Evolutionary conservation across 2,329 filamentous ascomycete genomes (phyloP).

Genomic region (Fusarium sublunatum): DNA sequence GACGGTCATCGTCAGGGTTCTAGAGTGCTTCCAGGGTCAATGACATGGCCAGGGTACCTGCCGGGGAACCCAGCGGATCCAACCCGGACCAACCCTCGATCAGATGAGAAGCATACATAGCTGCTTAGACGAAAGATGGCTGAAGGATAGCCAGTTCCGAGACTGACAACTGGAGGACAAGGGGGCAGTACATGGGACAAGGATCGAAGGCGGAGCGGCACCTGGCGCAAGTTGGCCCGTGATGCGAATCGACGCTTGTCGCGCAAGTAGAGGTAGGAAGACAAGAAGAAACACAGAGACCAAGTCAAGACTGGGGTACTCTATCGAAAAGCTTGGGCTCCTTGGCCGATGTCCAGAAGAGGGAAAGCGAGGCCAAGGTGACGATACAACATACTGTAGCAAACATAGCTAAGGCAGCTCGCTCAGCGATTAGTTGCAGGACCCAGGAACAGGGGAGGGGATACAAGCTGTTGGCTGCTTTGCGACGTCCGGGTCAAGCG

Average conservation of each 20-base stretch:
- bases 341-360: constrained; percentile 42
- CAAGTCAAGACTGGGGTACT: constrained; percentile 23
- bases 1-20: constrained; percentile 44
- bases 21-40: constrained; percentile 39
- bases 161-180: constrained; percentile 23
- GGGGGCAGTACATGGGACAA: constrained; percentile 19
- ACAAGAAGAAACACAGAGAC: constrained; percentile 23
- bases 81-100: constrained; percentile 32
- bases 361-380: constrained; percentile 26
- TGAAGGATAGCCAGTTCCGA: constrained; percentile 18
- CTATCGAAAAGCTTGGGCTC: constrained; percentile 22
- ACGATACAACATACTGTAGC: constrained; percentile 23
- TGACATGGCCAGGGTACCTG: constrained; percentile 34
- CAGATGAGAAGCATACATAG: constrained; percentile 13
- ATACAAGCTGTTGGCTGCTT: constrained; percentile 23
- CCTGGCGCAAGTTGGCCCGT: constrained; percentile 40
- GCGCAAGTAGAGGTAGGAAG: constrained; percentile 16
- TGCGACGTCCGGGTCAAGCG: constrained; percentile 23
- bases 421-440: constrained; percentile 12
- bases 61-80: constrained; percentile 19
- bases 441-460: constrained; percentile 31
- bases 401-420: constrained; percentile 21
- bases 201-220: constrained; percentile 40
- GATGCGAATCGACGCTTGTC: constrained; percentile 40
- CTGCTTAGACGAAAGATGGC: constrained; percentile 25